A percentile compares a stretch with the other conserved stretches of the same genome.
Conservation (phyloP, 2,329 filamentous ascomycete species). For the Phaeosphaeriaceae sp. region DNA sequence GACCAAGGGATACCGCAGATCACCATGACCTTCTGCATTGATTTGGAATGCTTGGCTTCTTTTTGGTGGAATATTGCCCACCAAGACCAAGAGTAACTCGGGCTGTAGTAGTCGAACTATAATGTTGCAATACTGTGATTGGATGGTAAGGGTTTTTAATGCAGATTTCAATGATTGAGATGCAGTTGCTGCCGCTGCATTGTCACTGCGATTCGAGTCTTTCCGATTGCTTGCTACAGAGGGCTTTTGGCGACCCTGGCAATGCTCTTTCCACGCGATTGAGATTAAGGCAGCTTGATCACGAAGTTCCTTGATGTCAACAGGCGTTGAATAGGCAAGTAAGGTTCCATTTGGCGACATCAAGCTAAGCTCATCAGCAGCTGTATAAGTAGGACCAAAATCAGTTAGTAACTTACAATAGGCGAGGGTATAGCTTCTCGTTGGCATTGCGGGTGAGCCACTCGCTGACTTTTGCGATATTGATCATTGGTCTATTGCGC, state of each 20-base stretch:
- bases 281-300: constrained; percentile 58
- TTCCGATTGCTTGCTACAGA: constrained; percentile 15
- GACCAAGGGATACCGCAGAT: constrained; percentile 45
- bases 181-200: constrained; percentile 6
- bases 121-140: constrained; percentile 54
- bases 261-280: constrained; percentile 57
- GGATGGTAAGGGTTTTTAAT: constrained; percentile 55
- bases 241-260: constrained; percentile 23
- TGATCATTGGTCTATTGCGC: constrained; percentile 47
- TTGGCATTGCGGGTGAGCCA: constrained; percentile 54
- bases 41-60: constrained; percentile 49
- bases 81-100: constrained; percentile 55
- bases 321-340: constrained; percentile 56
- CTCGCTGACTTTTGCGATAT: constrained; percentile 52
- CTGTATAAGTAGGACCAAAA: neutral
- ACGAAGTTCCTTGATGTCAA: constrained; percentile 57
- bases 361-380: constrained; percentile 40
- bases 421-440: constrained; percentile 51
- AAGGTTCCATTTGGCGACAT: constrained; percentile 60
- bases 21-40: constrained; percentile 52
- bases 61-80: constrained; percentile 55
- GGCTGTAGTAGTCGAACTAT: constrained; percentile 55
- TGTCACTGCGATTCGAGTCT: constrained; percentile 13
- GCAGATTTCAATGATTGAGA: constrained; percentile 21
- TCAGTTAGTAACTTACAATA: constrained; percentile 45